phyloP scores from a whole-genome alignment of 805 yeast genomes.

The Saccharomycopsis sp. region DNA sequence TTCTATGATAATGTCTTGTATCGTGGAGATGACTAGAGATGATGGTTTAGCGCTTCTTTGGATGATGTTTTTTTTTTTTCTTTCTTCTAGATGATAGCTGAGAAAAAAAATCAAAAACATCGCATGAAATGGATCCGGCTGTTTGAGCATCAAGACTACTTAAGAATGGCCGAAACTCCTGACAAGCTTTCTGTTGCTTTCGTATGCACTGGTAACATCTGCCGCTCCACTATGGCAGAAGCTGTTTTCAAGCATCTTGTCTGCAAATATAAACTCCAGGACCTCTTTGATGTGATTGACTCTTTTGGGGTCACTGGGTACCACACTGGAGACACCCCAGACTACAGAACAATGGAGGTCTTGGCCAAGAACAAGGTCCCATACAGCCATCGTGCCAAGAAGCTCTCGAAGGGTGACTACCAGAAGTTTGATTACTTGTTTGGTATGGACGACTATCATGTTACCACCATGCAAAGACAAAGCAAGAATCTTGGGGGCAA shows the following conservation, averaged over 20 bases:
- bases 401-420: conserved; percentile 3
- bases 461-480: conserved; percentile 7
- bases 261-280: conserved; percentile 1
- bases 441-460: conserved; percentile 14
- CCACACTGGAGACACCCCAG: conserved; percentile 16
- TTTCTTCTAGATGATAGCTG: too few relatives aligned
- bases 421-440: conserved; percentile 12
- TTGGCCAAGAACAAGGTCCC: conserved; percentile 6
- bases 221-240: conserved; percentile 14
- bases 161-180: too few relatives aligned
- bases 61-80: too few relatives aligned
- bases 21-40: too few relatives aligned
- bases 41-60: too few relatives aligned
- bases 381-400: conserved; percentile 10
- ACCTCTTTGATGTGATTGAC: conserved; percentile 10
- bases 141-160: too few relatives aligned
- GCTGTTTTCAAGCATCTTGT: conserved; percentile 14
- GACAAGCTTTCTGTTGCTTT: conserved; percentile 10
- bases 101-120: too few relatives aligned
- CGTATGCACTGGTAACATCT: conserved; percentile 12
- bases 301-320: conserved; percentile 16
- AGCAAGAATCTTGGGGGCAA: not conserved
- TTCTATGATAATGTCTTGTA: too few relatives aligned
- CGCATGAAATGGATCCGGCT: too few relatives aligned
- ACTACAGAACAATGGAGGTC: conserved; percentile 12